Evolutionary conservation across 192 early-diverging fungal species (phyloP), one percentile per base, ranked within the genome.

Genomic region (Haplosporangium gracile): DNA sequence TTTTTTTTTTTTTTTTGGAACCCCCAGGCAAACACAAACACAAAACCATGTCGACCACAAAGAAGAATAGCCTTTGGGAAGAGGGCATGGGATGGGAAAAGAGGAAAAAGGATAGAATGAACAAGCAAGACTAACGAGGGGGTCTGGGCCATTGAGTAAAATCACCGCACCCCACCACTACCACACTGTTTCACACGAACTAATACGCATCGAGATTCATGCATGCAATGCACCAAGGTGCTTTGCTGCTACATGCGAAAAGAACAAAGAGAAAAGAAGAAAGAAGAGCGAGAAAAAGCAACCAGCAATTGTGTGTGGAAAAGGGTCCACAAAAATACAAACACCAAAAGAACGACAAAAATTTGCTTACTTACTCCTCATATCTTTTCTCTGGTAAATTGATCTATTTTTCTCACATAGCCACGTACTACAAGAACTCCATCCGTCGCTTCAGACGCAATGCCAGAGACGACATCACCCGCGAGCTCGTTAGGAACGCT

Each of bases 371-470:
- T 65, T 65, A 65, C 60, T 29, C 60, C 13, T 60, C 57, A 65
- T 65, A 65, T 34, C n/a, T 65, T 47, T 82, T n/a, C 71, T 39
- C 7, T n/a, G 29, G 55, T 57, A 57, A 26, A 22, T 18, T 5
- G 43, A 26, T 29, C 34, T 45, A 22, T 65, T 15, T 18, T 57
- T n/a, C 60, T 15, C 88, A 87, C 82, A 89, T 90, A 82, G 92
- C 89, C 40, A 93, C 94, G 45, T 95, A 94, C 82, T 95, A 94
- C 80, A 91, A 93, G 73, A 94, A 91, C 77, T 94, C 93, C n/a
- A 90, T 94, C 22, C 90, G 88, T n/a, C 90, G 94, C 53, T 90
- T 93, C 73, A 89, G 94, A 57, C 91, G 93, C 71, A 86, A 91
- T 43, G 90, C 91, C n/a, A 90, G 93, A 70, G 93, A 94, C 78